Evolutionary conservation across 2,329 filamentous ascomycete genomes (phyloP), one percentile per base, ranked within the genome.

Genomic region (Pestalotiopsis sp.): DNA sequence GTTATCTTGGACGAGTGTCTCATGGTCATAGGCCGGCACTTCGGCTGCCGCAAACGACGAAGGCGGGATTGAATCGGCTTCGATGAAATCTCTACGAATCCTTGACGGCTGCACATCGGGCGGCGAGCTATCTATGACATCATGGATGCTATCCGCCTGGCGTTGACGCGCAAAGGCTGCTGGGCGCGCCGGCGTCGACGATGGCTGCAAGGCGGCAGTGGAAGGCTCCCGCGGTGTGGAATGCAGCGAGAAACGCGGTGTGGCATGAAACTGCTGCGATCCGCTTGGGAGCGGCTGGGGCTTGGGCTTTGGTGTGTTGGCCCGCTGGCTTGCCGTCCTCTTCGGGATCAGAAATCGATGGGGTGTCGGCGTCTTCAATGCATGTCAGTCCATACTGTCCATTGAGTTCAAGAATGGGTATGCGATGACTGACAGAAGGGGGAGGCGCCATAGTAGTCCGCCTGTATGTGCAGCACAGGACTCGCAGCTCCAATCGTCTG

Each of bases 341-440:
- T 70, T 76, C 35, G 76, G 74, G 57, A 75, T 73, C 6, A 78
- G 69, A 65, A 78, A 78, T 58, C 76, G 73, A 65, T 74, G 76
- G 2, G 76, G 76, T 35, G 74, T 76, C 11, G 76, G 76, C n/a
- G 76, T 78, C 73, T 77, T 52, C 14, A 24, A 7, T 5, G 39
- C 5, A 3, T 39, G 24, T 61, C 20, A 61, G 58, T 11, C 3
- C 6, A 38, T 14, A 39, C 7, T n/a, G 14, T 13, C 30, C 30
- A 52, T 11, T 11, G 17, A 5, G 6, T 52, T 9, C 6, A 9
- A 10, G 3, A 20, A n/a, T 6, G 44, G 20, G 14, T 3, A 20
- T 26, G 24, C 22, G 14, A 14, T 17, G 30, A 61, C 58, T 35
- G 9, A 61, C 58, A 11, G 58, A 61, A 9, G 58, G 58, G 20